Base-by-base conservation (phyloP, 176 grass and related monocot genomes). In the Oryza rufipogon region DNA sequence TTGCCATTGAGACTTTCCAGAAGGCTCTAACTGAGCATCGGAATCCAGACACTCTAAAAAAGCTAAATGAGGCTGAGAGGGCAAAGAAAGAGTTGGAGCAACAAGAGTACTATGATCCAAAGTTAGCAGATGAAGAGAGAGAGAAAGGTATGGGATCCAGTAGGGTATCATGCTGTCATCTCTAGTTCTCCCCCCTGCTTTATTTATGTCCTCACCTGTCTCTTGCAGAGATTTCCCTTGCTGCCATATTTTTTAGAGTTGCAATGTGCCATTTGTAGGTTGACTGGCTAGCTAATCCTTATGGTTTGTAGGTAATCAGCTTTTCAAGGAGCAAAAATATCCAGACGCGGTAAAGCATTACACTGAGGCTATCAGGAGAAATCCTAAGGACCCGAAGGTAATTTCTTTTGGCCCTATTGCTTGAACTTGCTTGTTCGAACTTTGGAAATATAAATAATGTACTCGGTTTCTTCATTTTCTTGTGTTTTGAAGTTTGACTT, bases 11-110 rank as follows among this genome's bases (percentile, higher is more conserved):
- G 69, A 86, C 88, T 54, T 99, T 88, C 84, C 97, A 99, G 64
- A 99, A 99, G 86, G 97, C 97, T 67, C 70, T 99, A 81, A 99
- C 97, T 52, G 97, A 99, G 75, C 97, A 99, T 45, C 90, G 97
- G 14, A 99, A 99, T 56, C 97, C 97, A 66, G 97, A 99, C 54
- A 94, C 97, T 11, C 76, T 99, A 34, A 99, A 99, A 72, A 94
- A 68, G 56, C 77, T 96, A 23, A 96, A 99, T 88, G 97, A 99
- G 64, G 97, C 91, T 83, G 91, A 99, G 89, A 96, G 64, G 80
- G 89, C 81, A 56, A 99, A 96, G 88, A 99, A 96, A 94, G 97
- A 99, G 26, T 82, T 96, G 44, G 97, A 99, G 83, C 97, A 99
- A 81, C 91, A 96, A 65, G 97, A 99, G 66, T 99, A 94, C 69